A percentile compares a stretch with the other conserved stretches of the same genome.
These are phyloP conservation scores for Epichloe coenophiala DNA, from an alignment of 2,329 filamentous ascomycete genomes.

Conservation along the genomic window DNA sequence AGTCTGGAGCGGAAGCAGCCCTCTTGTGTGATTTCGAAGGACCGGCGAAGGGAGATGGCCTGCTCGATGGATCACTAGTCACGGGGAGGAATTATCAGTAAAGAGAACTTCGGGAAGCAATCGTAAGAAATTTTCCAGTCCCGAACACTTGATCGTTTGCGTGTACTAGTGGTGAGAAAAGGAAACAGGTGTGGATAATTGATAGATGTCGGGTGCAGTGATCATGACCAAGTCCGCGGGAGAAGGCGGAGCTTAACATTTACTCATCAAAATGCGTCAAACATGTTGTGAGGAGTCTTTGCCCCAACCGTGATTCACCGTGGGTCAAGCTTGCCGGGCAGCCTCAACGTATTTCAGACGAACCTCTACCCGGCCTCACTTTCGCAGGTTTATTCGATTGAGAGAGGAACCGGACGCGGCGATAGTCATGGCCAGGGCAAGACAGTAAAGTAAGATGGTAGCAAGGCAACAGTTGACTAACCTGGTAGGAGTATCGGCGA, in stretches of 20 bases:
- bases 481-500: constrained; percentile 1
- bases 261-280: background rate
- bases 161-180: background rate
- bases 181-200: background rate
- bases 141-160: background rate
- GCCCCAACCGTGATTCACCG: constrained; percentile 4
- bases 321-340: background rate
- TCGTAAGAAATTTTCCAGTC: background rate
- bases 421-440: background rate
- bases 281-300: background rate
- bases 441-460: background rate
- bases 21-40: constrained; percentile 30
- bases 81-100: background rate
- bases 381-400: background rate
- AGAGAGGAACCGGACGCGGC: background rate
- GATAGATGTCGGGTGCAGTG: background rate
- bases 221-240: background rate
- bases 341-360: constrained; percentile 1
- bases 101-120: background rate
- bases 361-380: background rate
- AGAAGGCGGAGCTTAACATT: background rate
- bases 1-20: constrained; percentile 35
- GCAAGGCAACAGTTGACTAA: background rate
- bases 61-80: constrained; percentile 10
- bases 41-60: constrained; percentile 7